phyloP scores from a whole-genome alignment of 2,329 filamentous ascomycete genomes.

The Sporothrix mexicana region DNA sequence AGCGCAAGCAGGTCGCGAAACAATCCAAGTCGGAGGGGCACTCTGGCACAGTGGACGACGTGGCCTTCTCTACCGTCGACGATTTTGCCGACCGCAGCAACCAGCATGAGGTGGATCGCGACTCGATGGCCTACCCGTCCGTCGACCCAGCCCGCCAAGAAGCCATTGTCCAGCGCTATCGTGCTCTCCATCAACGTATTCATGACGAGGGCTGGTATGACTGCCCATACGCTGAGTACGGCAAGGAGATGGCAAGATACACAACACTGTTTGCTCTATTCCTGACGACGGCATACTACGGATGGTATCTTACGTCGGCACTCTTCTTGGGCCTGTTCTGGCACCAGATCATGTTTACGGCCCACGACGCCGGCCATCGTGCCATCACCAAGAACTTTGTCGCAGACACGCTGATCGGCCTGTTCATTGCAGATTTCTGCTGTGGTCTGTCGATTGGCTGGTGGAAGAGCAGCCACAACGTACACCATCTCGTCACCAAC shows the following conservation, averaged over 20 bases:
- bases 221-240: constrained; percentile 64
- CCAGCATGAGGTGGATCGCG: constrained; percentile 46
- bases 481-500: constrained; percentile 71
- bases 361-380: constrained; percentile 68
- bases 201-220: constrained; percentile 62
- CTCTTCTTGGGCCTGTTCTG: constrained; percentile 67
- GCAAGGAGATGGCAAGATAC: constrained; percentile 63
- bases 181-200: constrained; percentile 60
- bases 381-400: constrained; percentile 67
- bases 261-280: constrained; percentile 56
- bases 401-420: constrained; percentile 63
- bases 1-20: not conserved
- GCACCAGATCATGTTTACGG: constrained; percentile 73
- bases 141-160: constrained; percentile 60
- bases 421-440: constrained; percentile 69
- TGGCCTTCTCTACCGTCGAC: constrained; percentile 16
- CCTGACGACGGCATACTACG: constrained; percentile 50
- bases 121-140: constrained; percentile 55
- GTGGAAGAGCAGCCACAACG: constrained; percentile 74
- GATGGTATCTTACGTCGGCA: constrained; percentile 65
- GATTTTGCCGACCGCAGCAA: constrained; percentile 47
- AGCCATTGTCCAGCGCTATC: constrained; percentile 62
- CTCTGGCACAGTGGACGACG: constrained; percentile 12
- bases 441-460: constrained; percentile 70
- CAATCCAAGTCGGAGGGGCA: not conserved